phyloP scores from a whole-genome alignment of 2,329 filamentous ascomycete genomes.

The Colletotrichum sojae region DNA sequence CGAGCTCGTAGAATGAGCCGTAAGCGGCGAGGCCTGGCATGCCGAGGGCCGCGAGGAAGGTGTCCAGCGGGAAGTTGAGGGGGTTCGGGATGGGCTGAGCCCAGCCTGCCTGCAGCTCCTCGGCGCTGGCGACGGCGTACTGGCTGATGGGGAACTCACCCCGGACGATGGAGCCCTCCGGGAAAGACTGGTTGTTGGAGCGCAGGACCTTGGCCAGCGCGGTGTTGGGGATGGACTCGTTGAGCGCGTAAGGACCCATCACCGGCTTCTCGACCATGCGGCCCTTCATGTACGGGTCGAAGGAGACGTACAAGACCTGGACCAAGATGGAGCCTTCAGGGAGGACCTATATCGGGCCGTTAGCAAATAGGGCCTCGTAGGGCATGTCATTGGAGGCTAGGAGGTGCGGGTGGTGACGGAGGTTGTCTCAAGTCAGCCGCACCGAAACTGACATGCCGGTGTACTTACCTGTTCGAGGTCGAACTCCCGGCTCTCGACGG shows the following conservation, averaged over 20 bases:
- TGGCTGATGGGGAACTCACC: constrained; percentile 69
- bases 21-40: constrained; percentile 77
- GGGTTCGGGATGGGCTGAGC: constrained; percentile 77
- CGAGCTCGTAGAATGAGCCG: constrained; percentile 77
- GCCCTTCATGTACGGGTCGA: no score
- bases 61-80: constrained; percentile 68
- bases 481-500: constrained; percentile 68
- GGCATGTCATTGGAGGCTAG: no score
- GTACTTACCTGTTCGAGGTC: no score
- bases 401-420: no score
- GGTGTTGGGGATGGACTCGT: constrained; percentile 73
- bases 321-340: no score
- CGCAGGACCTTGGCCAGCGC: constrained; percentile 79
- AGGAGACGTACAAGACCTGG: no score
- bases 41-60: constrained; percentile 79
- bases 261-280: no score
- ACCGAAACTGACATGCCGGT: no score
- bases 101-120: constrained; percentile 32
- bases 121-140: constrained; percentile 61
- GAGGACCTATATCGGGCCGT: no score
- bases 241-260: constrained; percentile 71
- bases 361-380: no score
- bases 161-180: constrained; percentile 72
- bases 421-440: no score
- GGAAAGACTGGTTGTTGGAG: constrained; percentile 75